Base-by-base conservation (phyloP, 495 filamentous ascomycete genomes). In the Elasticomyces elasticus region DNA sequence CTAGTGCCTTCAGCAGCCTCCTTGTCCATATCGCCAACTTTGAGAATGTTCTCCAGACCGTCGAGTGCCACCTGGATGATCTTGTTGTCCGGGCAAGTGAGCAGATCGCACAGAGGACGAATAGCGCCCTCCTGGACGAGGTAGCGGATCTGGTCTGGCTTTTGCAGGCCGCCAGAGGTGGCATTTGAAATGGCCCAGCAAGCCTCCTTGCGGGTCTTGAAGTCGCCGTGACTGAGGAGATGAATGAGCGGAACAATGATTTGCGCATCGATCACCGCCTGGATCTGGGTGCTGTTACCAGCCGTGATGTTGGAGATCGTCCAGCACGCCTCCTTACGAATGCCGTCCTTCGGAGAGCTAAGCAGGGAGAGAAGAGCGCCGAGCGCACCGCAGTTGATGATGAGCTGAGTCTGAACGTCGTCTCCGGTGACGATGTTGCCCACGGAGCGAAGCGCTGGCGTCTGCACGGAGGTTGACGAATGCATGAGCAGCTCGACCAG, bases 131-230 rank as follows among this genome's bases (percentile, higher is more conserved):
- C 84, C 9, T 79, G 69, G 43, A 99, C 94, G 48, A 99, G 78
- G 64, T 95, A 97, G 52, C 94, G 79, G 58, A 99, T 99, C 74
- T 99, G 94, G 26, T 96, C 94, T 4, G 94, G 94, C 77, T 96
- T 97, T 73, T 96, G 91, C 19, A 99, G 82, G 59, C 94, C 94
- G 61, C 94, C 94, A 11, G 89, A 95, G 13, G 94, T 99, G 25
- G 94, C 94, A 65, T 99, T 99, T 57, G 92, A 97, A 64, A 99
- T 99, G 28, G 94, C 94, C 94, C 94, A 99, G 74, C 94, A 99
- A 52, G 94, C 94, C 73, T 99, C 94, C 76, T 99, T 99, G 51
- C 94, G 83, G 38, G 94, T 99, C 85, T 99, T 99, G 70, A 99
- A 86, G 69, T 99, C 94, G 40, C 94, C 94, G 59, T 95, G 91